Conservation (phyloP, 345 rosid species). For the Turritis glabra region DNA sequence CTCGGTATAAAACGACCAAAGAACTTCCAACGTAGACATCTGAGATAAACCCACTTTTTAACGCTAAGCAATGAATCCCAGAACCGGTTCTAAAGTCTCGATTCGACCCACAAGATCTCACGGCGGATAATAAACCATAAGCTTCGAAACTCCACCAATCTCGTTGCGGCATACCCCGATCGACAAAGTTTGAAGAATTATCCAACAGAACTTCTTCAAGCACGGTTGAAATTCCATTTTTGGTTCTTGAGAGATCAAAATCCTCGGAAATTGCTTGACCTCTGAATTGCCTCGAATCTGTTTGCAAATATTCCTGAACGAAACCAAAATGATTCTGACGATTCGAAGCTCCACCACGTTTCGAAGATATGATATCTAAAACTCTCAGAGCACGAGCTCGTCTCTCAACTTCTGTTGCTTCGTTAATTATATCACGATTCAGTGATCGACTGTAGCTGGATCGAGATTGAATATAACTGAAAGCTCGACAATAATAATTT, state of each 20-base stretch:
- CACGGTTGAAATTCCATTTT: slow-evolving; percentile 25
- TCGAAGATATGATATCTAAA: slow-evolving; percentile 50
- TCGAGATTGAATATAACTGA: slow-evolving; percentile 22
- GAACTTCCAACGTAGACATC: slow-evolving; percentile 76
- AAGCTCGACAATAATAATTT: slow-evolving; percentile 9
- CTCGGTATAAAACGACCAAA: slow-evolving; percentile 55
- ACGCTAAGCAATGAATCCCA: slow-evolving; percentile 61
- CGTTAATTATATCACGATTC: slow-evolving; percentile 37
- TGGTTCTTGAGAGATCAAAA: slow-evolving; percentile 22
- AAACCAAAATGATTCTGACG: slow-evolving; percentile 53
- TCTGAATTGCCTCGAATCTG: slow-evolving; percentile 37
- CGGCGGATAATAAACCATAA: slow-evolving; percentile 52
- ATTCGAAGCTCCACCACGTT: slow-evolving; percentile 14
- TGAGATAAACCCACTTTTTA: slow-evolving; percentile 55
- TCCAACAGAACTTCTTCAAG: slow-evolving; percentile 42
- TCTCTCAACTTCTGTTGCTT: slow-evolving; percentile 30
- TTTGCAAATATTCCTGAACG: slow-evolving; percentile 51
- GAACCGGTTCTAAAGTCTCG: slow-evolving; percentile 54
- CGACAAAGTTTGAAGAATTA: slow-evolving; percentile 15
- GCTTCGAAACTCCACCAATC: slow-evolving; percentile 41
- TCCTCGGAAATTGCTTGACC: slow-evolving; percentile 10
- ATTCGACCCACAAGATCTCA: slow-evolving; percentile 58
- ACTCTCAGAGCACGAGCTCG: slow-evolving; percentile 53
- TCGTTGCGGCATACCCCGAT: slow-evolving; percentile 9
- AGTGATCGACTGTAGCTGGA: slow-evolving; percentile 31